These are phyloP conservation scores for Wickerhamiella galacta DNA, from an alignment of 805 yeast species.

Conservation along the genomic window DNA sequence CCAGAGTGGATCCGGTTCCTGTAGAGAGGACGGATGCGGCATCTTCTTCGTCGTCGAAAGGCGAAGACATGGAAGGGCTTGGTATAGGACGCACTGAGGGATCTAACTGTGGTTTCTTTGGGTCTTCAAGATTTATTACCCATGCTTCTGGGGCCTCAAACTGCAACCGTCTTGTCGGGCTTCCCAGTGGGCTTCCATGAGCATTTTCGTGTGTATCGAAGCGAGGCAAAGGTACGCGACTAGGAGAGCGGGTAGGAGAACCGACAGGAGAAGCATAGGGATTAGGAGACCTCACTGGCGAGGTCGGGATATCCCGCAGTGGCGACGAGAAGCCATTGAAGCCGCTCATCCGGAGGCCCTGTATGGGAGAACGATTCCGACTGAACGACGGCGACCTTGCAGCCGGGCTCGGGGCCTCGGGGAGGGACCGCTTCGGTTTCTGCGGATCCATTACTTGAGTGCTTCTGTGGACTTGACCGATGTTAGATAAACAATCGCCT, in stretches of 20 bases:
- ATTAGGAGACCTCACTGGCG: slow-evolving; percentile 4
- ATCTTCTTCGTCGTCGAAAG: too few species aligned
- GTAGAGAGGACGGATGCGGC: too few species aligned
- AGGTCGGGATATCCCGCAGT: too few species aligned
- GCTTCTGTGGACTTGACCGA: too few species aligned
- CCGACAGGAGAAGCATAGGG: slow-evolving; percentile 13
- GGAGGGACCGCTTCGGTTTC: slow-evolving; percentile 2
- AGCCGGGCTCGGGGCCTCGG: slow-evolving; percentile 10
- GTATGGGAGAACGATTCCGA: slow-evolving; percentile 1
- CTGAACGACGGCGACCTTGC: slow-evolving; percentile 9
- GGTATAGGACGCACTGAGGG: too few species aligned
- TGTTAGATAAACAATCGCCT: too few species aligned
- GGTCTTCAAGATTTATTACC: too few species aligned
- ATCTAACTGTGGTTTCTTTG: too few species aligned
- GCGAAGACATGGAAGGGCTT: too few species aligned
- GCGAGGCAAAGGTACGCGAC: slow-evolving; percentile 8
- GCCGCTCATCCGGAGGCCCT: neutral
- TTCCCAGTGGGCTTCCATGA: slow-evolving; percentile 12
- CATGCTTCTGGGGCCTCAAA: slow-evolving; percentile 4
- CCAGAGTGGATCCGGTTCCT: too few species aligned
- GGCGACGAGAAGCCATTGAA: too few species aligned
- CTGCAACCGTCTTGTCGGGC: slow-evolving; percentile 12
- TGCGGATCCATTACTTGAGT: too few species aligned
- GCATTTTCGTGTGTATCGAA: slow-evolving; percentile 5
- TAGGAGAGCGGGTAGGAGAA: slow-evolving; percentile 12